These are phyloP conservation scores for Hippophae gyantsensis DNA, from an alignment of 306 rosid species.

Conservation along the genomic window DNA sequence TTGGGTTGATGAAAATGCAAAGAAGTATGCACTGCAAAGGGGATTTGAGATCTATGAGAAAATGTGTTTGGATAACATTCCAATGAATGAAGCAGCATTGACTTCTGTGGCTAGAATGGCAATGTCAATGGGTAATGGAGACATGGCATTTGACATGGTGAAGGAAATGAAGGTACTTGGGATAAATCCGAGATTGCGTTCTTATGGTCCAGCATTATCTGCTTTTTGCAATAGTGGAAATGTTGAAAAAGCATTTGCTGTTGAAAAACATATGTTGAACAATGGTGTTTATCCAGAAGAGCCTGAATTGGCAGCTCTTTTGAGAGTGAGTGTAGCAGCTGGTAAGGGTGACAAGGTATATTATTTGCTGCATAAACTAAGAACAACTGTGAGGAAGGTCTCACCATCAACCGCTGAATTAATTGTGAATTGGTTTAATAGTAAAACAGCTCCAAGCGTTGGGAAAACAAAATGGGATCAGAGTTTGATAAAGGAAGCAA, in stretches of 20 bases:
- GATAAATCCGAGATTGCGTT: constrained; percentile 67
- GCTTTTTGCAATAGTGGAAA: constrained; percentile 53
- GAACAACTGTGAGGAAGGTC: constrained; percentile 58
- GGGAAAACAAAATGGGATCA: constrained; percentile 73
- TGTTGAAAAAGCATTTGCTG: constrained; percentile 66
- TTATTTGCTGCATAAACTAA: constrained; percentile 70
- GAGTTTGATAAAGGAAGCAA: constrained; percentile 37
- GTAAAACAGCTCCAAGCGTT: constrained; percentile 60
- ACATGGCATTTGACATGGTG: constrained; percentile 85
- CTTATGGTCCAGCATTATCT: constrained; percentile 79
- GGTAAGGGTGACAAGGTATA: constrained; percentile 62
- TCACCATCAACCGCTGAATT: constrained; percentile 48
- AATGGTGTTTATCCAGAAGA: constrained; percentile 84
- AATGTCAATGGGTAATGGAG: constrained; percentile 79
- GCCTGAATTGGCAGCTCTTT: constrained; percentile 71
- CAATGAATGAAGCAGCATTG: constrained; percentile 83
- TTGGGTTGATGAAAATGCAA: constrained; percentile 55
- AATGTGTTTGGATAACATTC: constrained; percentile 47
- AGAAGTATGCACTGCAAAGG: constrained; percentile 53
- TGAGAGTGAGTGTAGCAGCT: constrained; percentile 46
- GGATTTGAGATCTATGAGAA: constrained; percentile 73
- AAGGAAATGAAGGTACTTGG: constrained; percentile 73
- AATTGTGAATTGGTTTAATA: constrained; percentile 56
- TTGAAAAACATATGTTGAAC: constrained; percentile 80
- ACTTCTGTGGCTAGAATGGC: constrained; percentile 96